Evolutionary conservation across 345 rosid genomes (phyloP), one percentile per base, ranked within the genome.

Genomic region (Populus deltoides): DNA sequence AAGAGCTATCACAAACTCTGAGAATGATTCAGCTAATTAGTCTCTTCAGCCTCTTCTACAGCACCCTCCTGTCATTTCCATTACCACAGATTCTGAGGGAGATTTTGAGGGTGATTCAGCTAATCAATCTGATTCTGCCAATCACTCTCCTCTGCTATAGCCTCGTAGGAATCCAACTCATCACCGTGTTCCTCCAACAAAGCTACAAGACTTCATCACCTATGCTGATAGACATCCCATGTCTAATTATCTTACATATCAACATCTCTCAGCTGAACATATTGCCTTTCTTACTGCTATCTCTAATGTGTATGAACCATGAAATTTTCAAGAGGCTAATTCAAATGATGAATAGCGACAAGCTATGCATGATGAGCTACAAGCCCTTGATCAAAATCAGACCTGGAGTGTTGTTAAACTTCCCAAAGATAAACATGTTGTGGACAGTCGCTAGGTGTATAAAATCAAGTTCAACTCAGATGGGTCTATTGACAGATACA

Each of bases 91-190:
- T 33, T 33, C 0, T 33, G 0, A 33, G 35, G 35, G 35, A 3
- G 3, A 33, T 33, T 33, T 0, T 33, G 5, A 33, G 35, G 4
- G 35, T 33, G 29, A 2, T 29, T 29, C 29, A 29, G 29, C 29
- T 29, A 29, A 29, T 29, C 29, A 29, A 29, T 29, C 29, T 29
- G 0, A 33, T 33, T 0, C 4, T 33, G 35, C 0, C 0, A 33
- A 33, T 33, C 0, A 33, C 0, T 33, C 4, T 33, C 0, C 35
- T 33, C 5, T 33, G 0, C 0, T 11, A 39, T 11, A 8, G 0
- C 43, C 43, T 7, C 2, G 10, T 1, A 1, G 43, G 2, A 39
- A 8, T 39, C 43, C 43, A 39, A 8, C 1, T 0, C 0, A 0
- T 7, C 8, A 39, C 0, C 11, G 11, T 39, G 43, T 2, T 39